Evolutionary conservation across 306 rosid genomes (phyloP).

Genomic region (Carpinus fangiana): DNA sequence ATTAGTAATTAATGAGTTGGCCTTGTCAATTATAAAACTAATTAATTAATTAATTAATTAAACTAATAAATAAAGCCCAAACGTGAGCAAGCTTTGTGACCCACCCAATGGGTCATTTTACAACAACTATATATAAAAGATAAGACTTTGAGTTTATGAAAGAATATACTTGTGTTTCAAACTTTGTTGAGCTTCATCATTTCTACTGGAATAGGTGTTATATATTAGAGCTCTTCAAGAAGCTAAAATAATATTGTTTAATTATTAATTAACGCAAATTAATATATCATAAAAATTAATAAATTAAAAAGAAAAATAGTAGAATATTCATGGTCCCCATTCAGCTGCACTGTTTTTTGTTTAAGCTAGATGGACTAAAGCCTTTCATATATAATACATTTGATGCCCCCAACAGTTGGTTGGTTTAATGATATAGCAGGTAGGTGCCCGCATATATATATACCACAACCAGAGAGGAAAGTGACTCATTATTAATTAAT

Average conservation of each 20-base stretch:
- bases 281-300: background rate
- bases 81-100: background rate
- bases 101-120: background rate
- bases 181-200: background rate
- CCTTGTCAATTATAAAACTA: background rate
- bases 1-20: background rate
- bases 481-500: background rate
- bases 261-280: background rate
- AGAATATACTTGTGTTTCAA: background rate
- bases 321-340: constrained; percentile 8
- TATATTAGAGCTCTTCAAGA: background rate
- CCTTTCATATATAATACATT: background rate
- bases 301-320: background rate
- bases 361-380: background rate
- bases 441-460: background rate
- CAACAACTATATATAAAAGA: background rate
- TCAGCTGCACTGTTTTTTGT: background rate
- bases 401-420: background rate
- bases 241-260: background rate
- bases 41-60: background rate
- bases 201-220: background rate
- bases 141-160: background rate
- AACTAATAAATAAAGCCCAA: background rate
- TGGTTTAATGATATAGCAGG: background rate
- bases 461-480: background rate